phyloP scores from a whole-genome alignment of 768 basidiomycete genomes.

The Pseudohyphozyma bogoriensis region DNA sequence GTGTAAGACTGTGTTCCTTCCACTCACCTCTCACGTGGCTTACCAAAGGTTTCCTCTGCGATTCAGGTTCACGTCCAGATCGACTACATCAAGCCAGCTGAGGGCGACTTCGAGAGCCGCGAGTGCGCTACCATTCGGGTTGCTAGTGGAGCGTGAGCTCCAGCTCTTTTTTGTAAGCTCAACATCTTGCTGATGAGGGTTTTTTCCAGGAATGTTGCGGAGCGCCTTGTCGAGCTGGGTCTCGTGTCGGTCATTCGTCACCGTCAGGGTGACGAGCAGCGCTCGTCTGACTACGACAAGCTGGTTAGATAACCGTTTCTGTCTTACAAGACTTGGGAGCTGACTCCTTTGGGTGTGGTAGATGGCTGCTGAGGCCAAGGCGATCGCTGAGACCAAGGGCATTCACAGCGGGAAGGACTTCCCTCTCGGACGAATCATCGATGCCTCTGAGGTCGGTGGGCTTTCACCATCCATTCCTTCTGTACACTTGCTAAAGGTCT shows the following conservation, averaged over 20 bases:
- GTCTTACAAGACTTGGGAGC: no score
- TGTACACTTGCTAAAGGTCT: neutral
- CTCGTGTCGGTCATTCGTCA: conserved; percentile 82
- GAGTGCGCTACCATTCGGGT: conserved; percentile 68
- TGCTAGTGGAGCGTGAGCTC: conserved; percentile 9
- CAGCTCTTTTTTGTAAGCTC: neutral
- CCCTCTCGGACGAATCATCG: conserved; percentile 64
- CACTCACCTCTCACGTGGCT: no score
- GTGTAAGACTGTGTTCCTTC: conserved; percentile 45
- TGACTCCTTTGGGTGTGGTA: no score
- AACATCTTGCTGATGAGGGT: neutral
- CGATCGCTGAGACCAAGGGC: conserved; percentile 55
- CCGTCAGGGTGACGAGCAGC: conserved; percentile 82
- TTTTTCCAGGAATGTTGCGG: conserved; percentile 67
- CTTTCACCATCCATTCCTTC: neutral
- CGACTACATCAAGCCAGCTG: conserved; percentile 81
- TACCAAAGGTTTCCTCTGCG: conserved; percentile 4
- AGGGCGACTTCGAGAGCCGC: conserved; percentile 87
- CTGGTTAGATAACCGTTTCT: no score
- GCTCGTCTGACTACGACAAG: conserved; percentile 89
- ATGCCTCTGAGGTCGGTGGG: conserved; percentile 81
- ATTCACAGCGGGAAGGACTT: conserved; percentile 89
- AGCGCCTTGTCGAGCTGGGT: conserved; percentile 87
- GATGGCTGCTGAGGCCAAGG: conserved; percentile 80
- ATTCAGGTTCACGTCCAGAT: conserved; percentile 44